Evolutionary conservation across 495 filamentous ascomycete genomes (phyloP).

Genomic region (Daldinia decipiens): DNA sequence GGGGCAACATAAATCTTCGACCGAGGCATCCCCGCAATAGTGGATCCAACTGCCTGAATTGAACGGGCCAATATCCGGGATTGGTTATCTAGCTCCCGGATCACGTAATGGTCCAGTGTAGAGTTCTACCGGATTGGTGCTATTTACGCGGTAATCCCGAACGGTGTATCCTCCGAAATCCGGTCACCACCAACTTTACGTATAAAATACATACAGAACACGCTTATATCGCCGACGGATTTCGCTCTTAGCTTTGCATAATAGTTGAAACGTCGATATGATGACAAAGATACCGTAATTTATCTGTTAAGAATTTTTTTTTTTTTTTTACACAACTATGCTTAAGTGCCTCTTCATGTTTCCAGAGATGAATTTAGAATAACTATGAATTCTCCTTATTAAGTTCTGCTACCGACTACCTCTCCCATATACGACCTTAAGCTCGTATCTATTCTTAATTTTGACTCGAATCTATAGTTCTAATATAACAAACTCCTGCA

Average conservation of each 20-base stretch:
- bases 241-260: not conserved
- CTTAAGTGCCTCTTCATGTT: not conserved
- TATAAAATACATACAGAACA: not conserved
- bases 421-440: not conserved
- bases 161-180: not conserved
- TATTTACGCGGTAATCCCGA: slow-evolving; percentile 15
- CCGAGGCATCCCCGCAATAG: slow-evolving; percentile 17
- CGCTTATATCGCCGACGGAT: not conserved
- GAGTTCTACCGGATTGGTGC: not conserved
- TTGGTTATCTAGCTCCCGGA: slow-evolving; percentile 1
- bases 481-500: too few species aligned
- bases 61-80: slow-evolving; percentile 14
- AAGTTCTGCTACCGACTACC: not conserved
- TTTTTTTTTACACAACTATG: not conserved
- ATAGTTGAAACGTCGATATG: not conserved
- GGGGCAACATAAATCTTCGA: not conserved
- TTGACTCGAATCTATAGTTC: too few species aligned
- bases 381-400: not conserved
- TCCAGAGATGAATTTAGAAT: not conserved
- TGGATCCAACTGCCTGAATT: slow-evolving; percentile 6
- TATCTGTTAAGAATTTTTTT: not conserved
- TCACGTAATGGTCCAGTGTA: not conserved
- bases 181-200: not conserved
- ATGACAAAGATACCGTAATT: not conserved
- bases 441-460: too few species aligned